Base-by-base conservation (phyloP, 139 green algal species). In the Astrephomene gubernaculifera region DNA sequence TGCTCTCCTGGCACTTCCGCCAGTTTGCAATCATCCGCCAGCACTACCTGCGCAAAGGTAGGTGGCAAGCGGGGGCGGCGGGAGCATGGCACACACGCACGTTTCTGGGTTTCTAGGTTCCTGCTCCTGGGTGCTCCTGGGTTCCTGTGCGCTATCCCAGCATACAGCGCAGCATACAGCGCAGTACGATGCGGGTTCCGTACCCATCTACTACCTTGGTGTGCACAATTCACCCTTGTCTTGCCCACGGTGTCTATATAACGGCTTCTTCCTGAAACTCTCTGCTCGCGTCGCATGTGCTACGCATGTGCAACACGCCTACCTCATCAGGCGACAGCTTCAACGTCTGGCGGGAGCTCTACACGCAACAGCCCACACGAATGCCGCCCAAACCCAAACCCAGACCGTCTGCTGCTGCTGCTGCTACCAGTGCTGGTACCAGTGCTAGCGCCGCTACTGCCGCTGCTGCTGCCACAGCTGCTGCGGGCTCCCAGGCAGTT, bases 31-130 rank as follows among this genome's bases (percentile, higher is more conserved):
- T 87, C 33, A 73, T 90, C 2, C 67, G 88, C 4, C 83, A 90
- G 68, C 75, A 87, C 39, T 93, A 91, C 71, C 67, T 93, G n/a
- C 41, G 39, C 1, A 71, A 39, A 86, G 90, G 90, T 93, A 27
- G 6, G 6, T 27, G 19, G 57, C 12, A 25, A 17, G 49, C 12
- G 12, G 49, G 49, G 12, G 49, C 49, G 17, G 12, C 49, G 12
- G 12, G 49, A 17, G 49, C 49, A 57, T 57, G 49, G 12, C 49
- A 57, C 17, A 57, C 17, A 17, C 17, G 17, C 12, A 25, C 49
- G 12, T 17, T 12, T 25, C 12, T 25, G 12, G 49, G 49, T 57
- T 57, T 17, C 12, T 12, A 17, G 49, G 12, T 57, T 57, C 12
- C 49, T 17, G 49, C 49, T 57, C 49, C 12, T 57, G 12, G 49